phyloP scores from a whole-genome alignment of 2,329 filamentous ascomycete species.

The Botrytis squamosa region DNA sequence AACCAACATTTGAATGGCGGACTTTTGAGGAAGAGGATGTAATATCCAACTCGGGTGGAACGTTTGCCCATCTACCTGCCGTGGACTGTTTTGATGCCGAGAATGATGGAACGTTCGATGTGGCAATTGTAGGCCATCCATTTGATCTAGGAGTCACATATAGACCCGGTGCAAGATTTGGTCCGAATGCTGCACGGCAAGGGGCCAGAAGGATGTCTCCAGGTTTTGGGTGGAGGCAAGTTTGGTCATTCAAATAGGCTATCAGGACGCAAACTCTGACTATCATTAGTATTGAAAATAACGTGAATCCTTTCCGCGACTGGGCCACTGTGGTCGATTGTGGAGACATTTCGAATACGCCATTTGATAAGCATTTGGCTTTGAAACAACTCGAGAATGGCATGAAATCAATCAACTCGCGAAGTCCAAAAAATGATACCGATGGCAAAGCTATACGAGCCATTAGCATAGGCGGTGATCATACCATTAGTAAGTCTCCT shows the following conservation, averaged over 20 bases:
- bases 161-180: constrained; percentile 37
- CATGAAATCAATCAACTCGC: constrained; percentile 31
- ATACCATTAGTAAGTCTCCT: constrained; percentile 36
- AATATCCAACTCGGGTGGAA: constrained; percentile 23
- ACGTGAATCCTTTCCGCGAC: constrained; percentile 34
- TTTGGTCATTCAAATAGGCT: constrained; percentile 16
- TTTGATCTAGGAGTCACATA: constrained; percentile 38
- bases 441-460: constrained; percentile 32
- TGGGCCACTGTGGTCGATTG: constrained; percentile 37
- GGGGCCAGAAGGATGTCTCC: constrained; percentile 33
- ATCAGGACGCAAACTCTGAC: constrained; percentile 18
- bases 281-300: constrained; percentile 34
- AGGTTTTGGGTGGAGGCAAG: constrained; percentile 33
- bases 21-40: constrained; percentile 21
- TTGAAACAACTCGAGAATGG: constrained; percentile 36
- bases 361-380: constrained; percentile 36
- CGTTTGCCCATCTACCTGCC: constrained; percentile 36
- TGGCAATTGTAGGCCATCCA: constrained; percentile 37
- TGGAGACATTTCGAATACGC: constrained; percentile 37
- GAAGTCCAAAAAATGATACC: constrained; percentile 33
- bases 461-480: constrained; percentile 38
- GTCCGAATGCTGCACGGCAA: constrained; percentile 36
- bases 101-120: constrained; percentile 35
- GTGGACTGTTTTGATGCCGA: constrained; percentile 31
- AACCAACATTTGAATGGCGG: constrained; percentile 29